Percentiles rank a stretch among this genome's conserved stretches.
Evolutionary conservation across 805 yeast species (phyloP).

Genomic region (Candida oleophila): DNA sequence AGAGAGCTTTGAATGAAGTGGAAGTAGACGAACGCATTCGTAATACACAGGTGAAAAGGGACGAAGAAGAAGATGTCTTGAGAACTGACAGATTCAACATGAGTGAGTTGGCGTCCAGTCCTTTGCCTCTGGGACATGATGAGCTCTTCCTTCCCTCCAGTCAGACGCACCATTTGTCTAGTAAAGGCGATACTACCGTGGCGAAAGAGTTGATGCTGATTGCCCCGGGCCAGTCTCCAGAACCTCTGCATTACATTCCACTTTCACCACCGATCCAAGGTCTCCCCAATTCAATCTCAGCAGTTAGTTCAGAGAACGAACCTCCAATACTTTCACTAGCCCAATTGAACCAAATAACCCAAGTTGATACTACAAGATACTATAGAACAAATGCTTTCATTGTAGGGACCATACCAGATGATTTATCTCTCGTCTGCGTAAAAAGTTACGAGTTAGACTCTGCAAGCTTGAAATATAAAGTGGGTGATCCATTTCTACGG

Average conservation of each 20-base stretch:
- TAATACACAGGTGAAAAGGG: not conserved
- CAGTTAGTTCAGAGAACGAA: not conserved
- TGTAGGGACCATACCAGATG: constrained; percentile 24
- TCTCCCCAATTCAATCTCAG: not conserved
- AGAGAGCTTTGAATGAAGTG: not conserved
- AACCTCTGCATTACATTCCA: constrained; percentile 3
- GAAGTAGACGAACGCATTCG: not conserved
- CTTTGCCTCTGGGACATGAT: not conserved
- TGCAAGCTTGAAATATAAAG: constrained; percentile 6
- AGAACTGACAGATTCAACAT: not conserved
- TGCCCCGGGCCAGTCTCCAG: constrained; percentile 3
- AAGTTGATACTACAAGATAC: not conserved
- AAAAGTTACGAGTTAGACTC: constrained; percentile 19
- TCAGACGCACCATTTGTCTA: not conserved
- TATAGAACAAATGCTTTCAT: constrained; percentile 17
- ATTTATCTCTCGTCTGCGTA: constrained; percentile 25
- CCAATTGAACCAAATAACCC: not conserved
- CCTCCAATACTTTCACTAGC: not conserved
- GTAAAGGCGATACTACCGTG: not conserved
- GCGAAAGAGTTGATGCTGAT: not conserved
- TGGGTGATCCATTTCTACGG: constrained; percentile 24
- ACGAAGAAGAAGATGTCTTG: not conserved
- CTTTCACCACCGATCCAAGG: constrained; percentile 5
- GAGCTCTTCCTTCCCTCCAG: not conserved
- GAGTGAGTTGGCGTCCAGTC: not conserved